phyloP scores from a whole-genome alignment of 345 rosid species.

The Citrus unshiu region DNA sequence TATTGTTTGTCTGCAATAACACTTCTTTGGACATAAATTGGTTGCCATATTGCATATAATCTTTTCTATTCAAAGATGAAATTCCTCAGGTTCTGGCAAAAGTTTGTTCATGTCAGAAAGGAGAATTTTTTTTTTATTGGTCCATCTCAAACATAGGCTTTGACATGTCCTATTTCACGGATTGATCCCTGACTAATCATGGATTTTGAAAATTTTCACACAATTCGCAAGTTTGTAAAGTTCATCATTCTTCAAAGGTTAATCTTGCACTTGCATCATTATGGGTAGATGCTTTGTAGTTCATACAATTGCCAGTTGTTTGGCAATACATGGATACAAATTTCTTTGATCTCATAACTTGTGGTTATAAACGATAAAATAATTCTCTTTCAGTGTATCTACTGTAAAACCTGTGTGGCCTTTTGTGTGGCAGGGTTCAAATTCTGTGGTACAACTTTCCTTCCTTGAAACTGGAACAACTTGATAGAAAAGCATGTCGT shows the following conservation, averaged over 20 bases:
- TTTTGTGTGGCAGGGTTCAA: constrained; percentile 23
- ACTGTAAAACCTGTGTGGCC: not conserved
- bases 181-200: not conserved
- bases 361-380: not conserved
- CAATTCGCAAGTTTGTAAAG: not conserved
- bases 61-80: not conserved
- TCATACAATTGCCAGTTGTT: not conserved
- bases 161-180: not conserved
- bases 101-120: not conserved
- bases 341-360: not conserved
- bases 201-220: not conserved
- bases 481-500: constrained; percentile 46
- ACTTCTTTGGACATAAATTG: not conserved
- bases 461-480: constrained; percentile 16
- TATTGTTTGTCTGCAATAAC: not conserved
- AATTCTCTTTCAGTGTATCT: not conserved
- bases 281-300: not conserved
- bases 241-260: not conserved
- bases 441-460: constrained; percentile 1
- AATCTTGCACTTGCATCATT: not conserved
- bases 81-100: not conserved
- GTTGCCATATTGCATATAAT: not conserved
- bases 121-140: not conserved
- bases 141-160: not conserved
- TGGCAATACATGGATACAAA: not conserved